Conservation (phyloP, 2,329 filamentous ascomycete species). For the Fusarium fracticaudum region DNA sequence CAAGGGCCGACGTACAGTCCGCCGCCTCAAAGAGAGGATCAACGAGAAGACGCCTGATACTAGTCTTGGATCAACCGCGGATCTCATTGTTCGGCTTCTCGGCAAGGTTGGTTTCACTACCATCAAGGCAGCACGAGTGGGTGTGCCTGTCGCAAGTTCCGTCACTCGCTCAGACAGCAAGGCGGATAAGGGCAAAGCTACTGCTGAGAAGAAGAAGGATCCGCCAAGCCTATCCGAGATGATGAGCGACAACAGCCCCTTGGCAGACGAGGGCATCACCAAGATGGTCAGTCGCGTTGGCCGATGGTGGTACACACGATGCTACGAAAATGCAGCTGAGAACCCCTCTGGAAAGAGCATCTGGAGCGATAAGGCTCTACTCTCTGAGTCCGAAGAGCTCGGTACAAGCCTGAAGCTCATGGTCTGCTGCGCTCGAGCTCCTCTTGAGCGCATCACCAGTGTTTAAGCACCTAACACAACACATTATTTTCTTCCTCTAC, state of each 20-base stretch:
- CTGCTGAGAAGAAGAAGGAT: conserved; percentile 48
- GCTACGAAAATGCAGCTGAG: conserved; percentile 80
- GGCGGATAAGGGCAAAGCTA: conserved; percentile 20
- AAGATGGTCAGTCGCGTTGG: conserved; percentile 93
- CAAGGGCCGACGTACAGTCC: conserved; percentile 72
- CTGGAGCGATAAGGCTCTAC: conserved; percentile 78
- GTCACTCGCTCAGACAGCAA: conserved; percentile 47
- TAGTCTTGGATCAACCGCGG: conserved; percentile 68
- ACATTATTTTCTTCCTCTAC: conserved; percentile 20
- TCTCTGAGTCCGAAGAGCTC: conserved; percentile 86
- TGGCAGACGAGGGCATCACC: conserved; percentile 85
- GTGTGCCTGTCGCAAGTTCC: conserved; percentile 74
- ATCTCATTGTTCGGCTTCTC: conserved; percentile 72
- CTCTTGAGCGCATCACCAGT: conserved; percentile 62
- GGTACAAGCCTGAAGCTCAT: conserved; percentile 89
- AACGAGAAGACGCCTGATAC: conserved; percentile 68
- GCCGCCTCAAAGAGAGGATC: conserved; percentile 76
- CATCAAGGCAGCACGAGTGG: conserved; percentile 80
- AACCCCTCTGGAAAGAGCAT: conserved; percentile 64
- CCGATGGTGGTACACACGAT: conserved; percentile 95
- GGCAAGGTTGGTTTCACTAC: conserved; percentile 75
- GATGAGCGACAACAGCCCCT: conserved; percentile 74
- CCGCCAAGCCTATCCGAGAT: conserved; percentile 73
- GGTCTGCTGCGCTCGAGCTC: conserved; percentile 90
- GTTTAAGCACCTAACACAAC: conserved; percentile 47